Evolutionary conservation across 23 red algal genomes (phyloP), one percentile per base, ranked within the genome.

Genomic region (Gracilaria gracilis): DNA sequence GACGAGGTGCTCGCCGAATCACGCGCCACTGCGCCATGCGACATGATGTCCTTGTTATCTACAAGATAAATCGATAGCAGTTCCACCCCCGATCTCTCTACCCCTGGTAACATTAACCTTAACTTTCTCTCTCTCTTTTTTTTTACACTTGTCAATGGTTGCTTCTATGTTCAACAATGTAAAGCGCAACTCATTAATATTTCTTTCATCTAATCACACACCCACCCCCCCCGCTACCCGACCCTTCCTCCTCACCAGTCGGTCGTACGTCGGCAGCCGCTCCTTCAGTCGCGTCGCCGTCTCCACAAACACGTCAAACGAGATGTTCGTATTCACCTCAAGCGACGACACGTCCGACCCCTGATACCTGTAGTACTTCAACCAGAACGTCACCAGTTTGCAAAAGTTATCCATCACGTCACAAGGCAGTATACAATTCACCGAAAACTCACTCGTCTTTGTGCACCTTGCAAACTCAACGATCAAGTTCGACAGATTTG

Each of bases 251-350:
- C 54, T 66, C 27, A 90, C 59, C 32, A 19, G 21, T 79, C 19
- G 20, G 32, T 65, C 74, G 8, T 66, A 46, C 37, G 24, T 37
- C 27, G 87, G 53, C 87, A 90, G 70, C 75, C 87, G 87, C 33
- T 62, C 39, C 57, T 78, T 64, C 75, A 90, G 29, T n/a, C 25
- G 28, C 27, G 27, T 78, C 20, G 89, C 89, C 38, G 80, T 79
- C 65, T 67, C 78, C 28, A 84, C 67, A 40, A 93, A 78, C 34
- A 65, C 13, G 9, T 93, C 89, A 74, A 93, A 93, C 34, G 46
- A 66, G 70, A 93, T 93, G 35, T 93, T 84, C 50, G 89, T 79
- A 39, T 69, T 93, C 79, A 84, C 50, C 47, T 93, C 89, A 38
- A 79, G 36, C 4, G 80, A 85, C 0, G 67, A 57, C 2, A 93